Base-by-base conservation (phyloP, 2,329 filamentous ascomycete species). In the Hortaea sp. region DNA sequence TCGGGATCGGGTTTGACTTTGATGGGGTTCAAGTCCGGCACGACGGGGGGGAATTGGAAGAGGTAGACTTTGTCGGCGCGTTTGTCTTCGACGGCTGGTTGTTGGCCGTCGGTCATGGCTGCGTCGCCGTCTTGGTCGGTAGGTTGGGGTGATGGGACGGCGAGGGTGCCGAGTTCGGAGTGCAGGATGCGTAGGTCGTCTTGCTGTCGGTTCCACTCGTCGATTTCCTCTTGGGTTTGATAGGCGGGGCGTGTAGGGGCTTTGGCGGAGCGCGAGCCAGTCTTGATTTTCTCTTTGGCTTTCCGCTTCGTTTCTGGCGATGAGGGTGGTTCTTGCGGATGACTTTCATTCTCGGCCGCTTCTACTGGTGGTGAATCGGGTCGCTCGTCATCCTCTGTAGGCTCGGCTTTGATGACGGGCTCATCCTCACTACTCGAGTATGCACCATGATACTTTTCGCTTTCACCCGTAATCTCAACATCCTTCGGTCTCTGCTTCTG, bases 1-100 rank as follows among this genome's bases (percentile, higher is more conserved):
- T 57, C 55, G 28, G 53, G 45, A 27, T 64, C 61, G 29, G 55
- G 48, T 44, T 65, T 61, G 32, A 62, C 53, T 9, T 39, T 57
- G 1, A 70, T 64, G 7, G 70, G 57, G 32, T 67, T 54, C 27
- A 82, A 70, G 48, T 75, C 74, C 5, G 79, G 79, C 4, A 81
- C 74, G 48, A 79, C 69, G 0, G 79, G 78, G 9, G 79, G 79
- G 55, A 82, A 75, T 60, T 82, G 79, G 60, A 82, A 77, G 43
- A 82, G 68, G 59, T 82, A 82, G 44, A 79, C 69, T 47, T 75
- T 72, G 45, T 79, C 74, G 32, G 74, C 65, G 12, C 71, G 67
- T 37, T 51, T 52, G 31, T 52, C 49, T 20, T 45, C n/a, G n/a
- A 29, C 42, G n/a, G 48, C 12, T 6, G 41, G 20, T 7, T 50